Evolutionary conservation across 2,329 filamentous ascomycete genomes (phyloP).

Genomic region (Juglanconis oblonga): DNA sequence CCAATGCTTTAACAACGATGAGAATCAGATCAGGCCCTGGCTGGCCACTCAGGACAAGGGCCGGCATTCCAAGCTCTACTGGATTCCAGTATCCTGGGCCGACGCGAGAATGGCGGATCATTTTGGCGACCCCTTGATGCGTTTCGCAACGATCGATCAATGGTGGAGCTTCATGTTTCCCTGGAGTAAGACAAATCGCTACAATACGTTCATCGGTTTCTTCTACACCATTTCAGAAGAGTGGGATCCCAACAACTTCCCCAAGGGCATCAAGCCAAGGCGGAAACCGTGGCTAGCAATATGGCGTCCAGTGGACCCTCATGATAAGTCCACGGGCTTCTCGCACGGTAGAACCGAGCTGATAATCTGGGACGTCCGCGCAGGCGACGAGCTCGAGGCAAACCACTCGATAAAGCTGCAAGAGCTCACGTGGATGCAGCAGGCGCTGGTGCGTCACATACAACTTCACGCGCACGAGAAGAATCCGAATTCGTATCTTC

Average conservation of each 20-base stretch:
- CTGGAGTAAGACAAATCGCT: conserved; percentile 21
- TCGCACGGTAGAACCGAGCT: conserved; percentile 37
- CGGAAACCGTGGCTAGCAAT: conserved; percentile 52
- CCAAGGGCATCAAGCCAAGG: conserved; percentile 19
- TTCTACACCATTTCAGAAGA: conserved; percentile 47
- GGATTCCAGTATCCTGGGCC: conserved; percentile 38
- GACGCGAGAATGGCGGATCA: conserved; percentile 37
- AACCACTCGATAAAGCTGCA: conserved; percentile 23
- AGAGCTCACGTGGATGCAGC: conserved; percentile 45
- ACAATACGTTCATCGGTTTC: conserved; percentile 41
- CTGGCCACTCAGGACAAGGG: conserved; percentile 10
- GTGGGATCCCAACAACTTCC: conserved; percentile 29
- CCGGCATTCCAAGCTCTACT: conserved; percentile 31
- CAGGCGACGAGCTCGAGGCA: conserved; percentile 24
- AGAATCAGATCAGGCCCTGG: neutral
- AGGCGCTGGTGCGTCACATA: conserved; percentile 38
- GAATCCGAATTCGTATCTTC: conserved; percentile 33
- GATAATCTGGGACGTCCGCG: conserved; percentile 51
- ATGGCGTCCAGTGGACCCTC: conserved; percentile 41
- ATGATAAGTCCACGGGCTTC: conserved; percentile 19
- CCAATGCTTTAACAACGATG: conserved; percentile 2
- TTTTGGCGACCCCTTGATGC: conserved; percentile 26
- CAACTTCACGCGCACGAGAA: conserved; percentile 27
- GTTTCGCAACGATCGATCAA: conserved; percentile 29
- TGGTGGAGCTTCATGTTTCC: conserved; percentile 33